These are phyloP conservation scores for Lipomyces japonicus DNA, from an alignment of 805 yeast genomes.

Conservation along the genomic window DNA sequence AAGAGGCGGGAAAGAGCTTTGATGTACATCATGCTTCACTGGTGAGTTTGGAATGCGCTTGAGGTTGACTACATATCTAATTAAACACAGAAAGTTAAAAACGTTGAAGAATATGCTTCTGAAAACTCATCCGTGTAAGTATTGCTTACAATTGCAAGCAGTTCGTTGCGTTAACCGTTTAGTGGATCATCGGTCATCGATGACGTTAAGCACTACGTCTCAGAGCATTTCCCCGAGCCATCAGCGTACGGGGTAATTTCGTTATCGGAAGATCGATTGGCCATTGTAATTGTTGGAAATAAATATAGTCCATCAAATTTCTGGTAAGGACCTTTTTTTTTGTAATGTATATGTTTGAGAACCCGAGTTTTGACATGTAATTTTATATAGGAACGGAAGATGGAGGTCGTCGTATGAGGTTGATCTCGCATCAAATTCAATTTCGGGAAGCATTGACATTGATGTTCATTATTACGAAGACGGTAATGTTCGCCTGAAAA, in stretches of 20 bases:
- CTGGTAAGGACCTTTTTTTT: constrained; percentile 50
- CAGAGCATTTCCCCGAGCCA: constrained; percentile 64
- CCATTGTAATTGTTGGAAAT: constrained; percentile 63
- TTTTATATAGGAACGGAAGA: constrained; percentile 70
- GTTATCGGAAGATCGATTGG: constrained; percentile 34
- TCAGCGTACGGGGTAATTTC: constrained; percentile 46
- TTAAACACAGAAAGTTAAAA: constrained; percentile 44
- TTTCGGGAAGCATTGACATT: constrained; percentile 55
- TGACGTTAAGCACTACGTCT: constrained; percentile 50
- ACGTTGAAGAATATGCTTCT: constrained; percentile 45
- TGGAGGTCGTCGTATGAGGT: constrained; percentile 70
- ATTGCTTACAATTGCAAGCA: neutral
- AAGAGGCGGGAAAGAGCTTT: constrained; percentile 46
- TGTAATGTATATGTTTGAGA: constrained; percentile 8
- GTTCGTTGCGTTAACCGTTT: constrained; percentile 33
- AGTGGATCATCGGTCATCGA: constrained; percentile 34
- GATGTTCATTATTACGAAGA: constrained; percentile 94
- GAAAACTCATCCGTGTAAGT: constrained; percentile 16
- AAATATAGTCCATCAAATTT: constrained; percentile 69
- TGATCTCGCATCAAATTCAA: constrained; percentile 34
- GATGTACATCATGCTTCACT: constrained; percentile 50
- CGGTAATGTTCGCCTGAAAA: constrained; percentile 81
- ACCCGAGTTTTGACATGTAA: constrained; percentile 1
- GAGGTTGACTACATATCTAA: neutral
- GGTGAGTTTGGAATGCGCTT: constrained; percentile 15